These are phyloP conservation scores for Trichoderma sp. DNA, from an alignment of 2,329 filamentous ascomycete species.

Conservation along the genomic window DNA sequence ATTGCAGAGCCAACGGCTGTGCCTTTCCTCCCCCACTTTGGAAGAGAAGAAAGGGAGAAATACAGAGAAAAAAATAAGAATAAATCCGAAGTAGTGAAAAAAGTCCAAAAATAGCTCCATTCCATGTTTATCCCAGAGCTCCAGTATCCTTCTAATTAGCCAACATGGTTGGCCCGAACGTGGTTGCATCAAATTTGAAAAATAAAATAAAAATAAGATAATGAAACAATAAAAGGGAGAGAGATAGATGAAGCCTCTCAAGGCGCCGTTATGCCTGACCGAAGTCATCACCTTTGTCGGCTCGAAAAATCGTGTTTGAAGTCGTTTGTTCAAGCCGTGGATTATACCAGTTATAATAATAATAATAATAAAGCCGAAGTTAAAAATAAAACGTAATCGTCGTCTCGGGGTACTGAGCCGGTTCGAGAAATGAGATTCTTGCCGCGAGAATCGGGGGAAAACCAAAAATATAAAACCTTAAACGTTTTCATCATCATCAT, in stretches of 20 bases:
- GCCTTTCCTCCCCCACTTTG: background rate
- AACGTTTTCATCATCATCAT: conserved; percentile 36
- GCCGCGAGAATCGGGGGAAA: background rate
- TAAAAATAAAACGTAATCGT: background rate
- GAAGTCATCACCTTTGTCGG: background rate
- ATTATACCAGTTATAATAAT: background rate
- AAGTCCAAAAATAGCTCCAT: background rate
- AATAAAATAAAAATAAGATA: background rate
- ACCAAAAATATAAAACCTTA: conserved; percentile 23
- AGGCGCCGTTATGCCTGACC: background rate
- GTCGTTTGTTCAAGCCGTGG: background rate
- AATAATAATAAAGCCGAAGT: background rate
- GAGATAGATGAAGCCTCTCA: background rate
- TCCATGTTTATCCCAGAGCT: conserved; percentile 17
- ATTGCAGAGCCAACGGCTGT: background rate
- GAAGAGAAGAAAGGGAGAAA: background rate
- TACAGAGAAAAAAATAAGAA: background rate
- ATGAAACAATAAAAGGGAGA: background rate
- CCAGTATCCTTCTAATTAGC: conserved; percentile 14
- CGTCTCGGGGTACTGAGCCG: background rate
- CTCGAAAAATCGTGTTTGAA: background rate
- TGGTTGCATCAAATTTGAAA: background rate
- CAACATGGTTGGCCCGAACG: background rate
- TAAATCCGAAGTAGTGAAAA: background rate
- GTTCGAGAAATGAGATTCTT: background rate